Percentiles rank a stretch among this genome's conserved stretches.
Conservation (phyloP, 495 filamentous ascomycete species). For the Penicillium coffeae region DNA sequence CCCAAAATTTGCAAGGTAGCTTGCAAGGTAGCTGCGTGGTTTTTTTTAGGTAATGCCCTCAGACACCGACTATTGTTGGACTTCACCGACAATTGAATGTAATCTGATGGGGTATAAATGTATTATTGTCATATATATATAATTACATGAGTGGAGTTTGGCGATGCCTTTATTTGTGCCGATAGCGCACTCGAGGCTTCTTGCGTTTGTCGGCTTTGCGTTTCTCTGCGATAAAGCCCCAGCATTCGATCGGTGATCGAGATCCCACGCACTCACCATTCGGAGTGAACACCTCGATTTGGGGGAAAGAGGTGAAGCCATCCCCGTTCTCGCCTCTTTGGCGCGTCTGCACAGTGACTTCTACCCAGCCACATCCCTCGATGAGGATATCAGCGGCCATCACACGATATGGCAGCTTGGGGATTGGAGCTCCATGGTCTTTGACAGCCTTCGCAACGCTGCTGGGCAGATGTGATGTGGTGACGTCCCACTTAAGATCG, state of each 20-base stretch:
- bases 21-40: too few relatives aligned
- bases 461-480: constrained; percentile 47
- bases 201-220: constrained; percentile 32
- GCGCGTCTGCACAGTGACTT: constrained; percentile 78
- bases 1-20: too few relatives aligned
- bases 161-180: constrained; percentile 9
- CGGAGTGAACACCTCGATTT: constrained; percentile 81
- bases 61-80: too few relatives aligned
- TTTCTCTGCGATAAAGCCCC: constrained; percentile 43
- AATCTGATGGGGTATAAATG: background rate
- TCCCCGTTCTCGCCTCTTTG: constrained; percentile 33
- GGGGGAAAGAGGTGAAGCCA: constrained; percentile 47
- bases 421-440: constrained; percentile 26
- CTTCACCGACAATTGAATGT: too few relatives aligned
- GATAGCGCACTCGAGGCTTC: constrained; percentile 12
- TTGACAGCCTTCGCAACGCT: constrained; percentile 33
- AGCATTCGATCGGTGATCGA: constrained; percentile 71
- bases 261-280: constrained; percentile 70
- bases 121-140: background rate
- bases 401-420: constrained; percentile 68
- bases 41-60: too few relatives aligned
- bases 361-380: constrained; percentile 90
- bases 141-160: background rate
- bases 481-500: constrained; percentile 75
- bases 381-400: constrained; percentile 80